Conservation (phyloP, 2,329 filamentous ascomycete genomes). For the Penicillium paneum region DNA sequence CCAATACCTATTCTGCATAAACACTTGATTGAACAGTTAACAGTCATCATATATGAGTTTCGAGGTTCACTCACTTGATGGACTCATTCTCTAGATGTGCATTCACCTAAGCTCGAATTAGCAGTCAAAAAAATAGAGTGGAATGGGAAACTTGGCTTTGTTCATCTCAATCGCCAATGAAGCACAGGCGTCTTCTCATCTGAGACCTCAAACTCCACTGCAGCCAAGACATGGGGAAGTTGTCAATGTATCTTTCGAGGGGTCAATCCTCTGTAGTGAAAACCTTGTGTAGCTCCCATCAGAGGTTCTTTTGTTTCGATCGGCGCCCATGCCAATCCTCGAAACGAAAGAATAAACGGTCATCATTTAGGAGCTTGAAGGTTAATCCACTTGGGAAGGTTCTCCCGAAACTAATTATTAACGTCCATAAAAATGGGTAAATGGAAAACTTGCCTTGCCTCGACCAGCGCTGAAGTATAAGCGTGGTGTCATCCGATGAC, state of each 20-base stretch:
- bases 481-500: not conserved
- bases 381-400: not conserved
- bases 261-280: not conserved
- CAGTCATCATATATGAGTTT: not conserved
- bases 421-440: not conserved
- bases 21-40: not conserved
- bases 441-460: not conserved
- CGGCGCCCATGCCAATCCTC: no score
- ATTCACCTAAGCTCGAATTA: not conserved
- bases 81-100: no score
- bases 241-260: no score
- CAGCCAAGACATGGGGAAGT: not conserved
- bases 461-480: no score
- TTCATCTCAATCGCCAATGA: not conserved
- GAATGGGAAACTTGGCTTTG: not conserved
- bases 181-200: not conserved
- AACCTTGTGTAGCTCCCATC: not conserved
- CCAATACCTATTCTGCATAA: not conserved
- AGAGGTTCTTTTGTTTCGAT: not conserved
- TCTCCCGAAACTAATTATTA: not conserved
- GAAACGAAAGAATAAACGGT: not conserved
- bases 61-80: no score
- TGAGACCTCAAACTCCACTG: not conserved
- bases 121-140: not conserved
- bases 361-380: not conserved